A percentile compares a stretch with the other conserved stretches of the same genome.
Evolutionary conservation across 2,329 filamentous ascomycete genomes (phyloP).

Genomic region (Colletotrichum destructivum): DNA sequence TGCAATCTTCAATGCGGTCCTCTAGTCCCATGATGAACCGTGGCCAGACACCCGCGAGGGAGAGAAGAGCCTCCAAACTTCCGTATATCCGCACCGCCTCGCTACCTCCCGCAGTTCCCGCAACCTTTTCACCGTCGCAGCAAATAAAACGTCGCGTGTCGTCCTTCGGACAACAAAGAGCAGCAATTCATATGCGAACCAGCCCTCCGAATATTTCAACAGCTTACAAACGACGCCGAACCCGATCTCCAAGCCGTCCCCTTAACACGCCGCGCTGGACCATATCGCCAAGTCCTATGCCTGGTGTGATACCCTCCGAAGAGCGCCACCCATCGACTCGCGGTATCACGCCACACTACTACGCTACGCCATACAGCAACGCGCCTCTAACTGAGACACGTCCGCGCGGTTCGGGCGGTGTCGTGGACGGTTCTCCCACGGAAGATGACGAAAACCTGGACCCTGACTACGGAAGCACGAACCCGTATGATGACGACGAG

Average conservation of each 20-base stretch:
- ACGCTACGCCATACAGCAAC: constrained; percentile 82
- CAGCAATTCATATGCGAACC: constrained; percentile 40
- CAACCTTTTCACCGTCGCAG: constrained; percentile 57
- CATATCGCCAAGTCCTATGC: constrained; percentile 61
- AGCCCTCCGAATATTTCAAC: constrained; percentile 48
- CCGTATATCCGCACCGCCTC: constrained; percentile 68
- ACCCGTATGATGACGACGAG: constrained; percentile 48
- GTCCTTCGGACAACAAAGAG: constrained; percentile 55
- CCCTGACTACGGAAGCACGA: constrained; percentile 48
- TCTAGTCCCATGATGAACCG: constrained; percentile 54
- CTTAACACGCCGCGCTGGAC: constrained; percentile 72
- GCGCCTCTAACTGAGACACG: constrained; percentile 63
- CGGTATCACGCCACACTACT: constrained; percentile 74
- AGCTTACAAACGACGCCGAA: constrained; percentile 63
- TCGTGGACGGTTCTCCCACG: constrained; percentile 45
- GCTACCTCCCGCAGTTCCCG: constrained; percentile 60
- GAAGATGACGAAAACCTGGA: constrained; percentile 50
- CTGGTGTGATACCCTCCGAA: constrained; percentile 48
- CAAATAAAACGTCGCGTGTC: constrained; percentile 61
- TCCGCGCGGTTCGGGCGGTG: constrained; percentile 37
- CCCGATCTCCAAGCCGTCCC: constrained; percentile 70
- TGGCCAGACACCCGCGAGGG: constrained; percentile 58
- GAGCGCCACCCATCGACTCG: constrained; percentile 55
- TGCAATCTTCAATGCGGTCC: constrained; percentile 54
- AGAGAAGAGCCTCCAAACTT: constrained; percentile 61